Conservation (phyloP, 1,139 yeast genomes). For the Kluyveromyces sp. region DNA sequence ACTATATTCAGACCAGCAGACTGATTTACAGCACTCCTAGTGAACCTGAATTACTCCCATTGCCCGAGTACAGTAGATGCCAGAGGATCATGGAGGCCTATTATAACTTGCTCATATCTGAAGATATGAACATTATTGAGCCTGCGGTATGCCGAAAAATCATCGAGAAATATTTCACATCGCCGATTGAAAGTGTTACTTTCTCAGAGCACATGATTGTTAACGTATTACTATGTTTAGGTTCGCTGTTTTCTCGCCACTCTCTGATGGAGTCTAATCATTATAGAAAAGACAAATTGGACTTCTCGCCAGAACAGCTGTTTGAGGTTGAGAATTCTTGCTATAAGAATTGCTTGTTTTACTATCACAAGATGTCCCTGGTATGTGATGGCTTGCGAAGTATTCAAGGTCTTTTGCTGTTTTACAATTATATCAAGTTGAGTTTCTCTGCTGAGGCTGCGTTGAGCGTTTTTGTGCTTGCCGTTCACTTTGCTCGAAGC, state of each 20-base stretch:
- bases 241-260: constrained; percentile 18
- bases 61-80: constrained; percentile 24
- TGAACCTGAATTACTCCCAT: constrained; percentile 13
- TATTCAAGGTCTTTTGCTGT: constrained; percentile 21
- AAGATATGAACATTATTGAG: constrained; percentile 19
- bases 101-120: constrained; percentile 14
- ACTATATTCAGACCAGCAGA: constrained; percentile 21
- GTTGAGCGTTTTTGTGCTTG: constrained; percentile 19
- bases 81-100: constrained; percentile 20
- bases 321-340: constrained; percentile 20
- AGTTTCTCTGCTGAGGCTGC: constrained; percentile 22
- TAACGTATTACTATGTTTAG: constrained; percentile 21
- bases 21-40: constrained; percentile 14
- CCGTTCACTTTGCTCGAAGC: constrained; percentile 24
- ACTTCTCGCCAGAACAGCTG: constrained; percentile 19
- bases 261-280: constrained; percentile 4
- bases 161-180: constrained; percentile 16
- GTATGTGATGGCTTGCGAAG: constrained; percentile 20
- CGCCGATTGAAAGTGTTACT: constrained; percentile 15
- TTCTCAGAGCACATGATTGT: constrained; percentile 24
- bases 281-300: constrained; percentile 18
- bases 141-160: constrained; percentile 17
- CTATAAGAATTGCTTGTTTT: constrained; percentile 22
- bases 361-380: constrained; percentile 23
- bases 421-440: constrained; percentile 19